Base-by-base conservation (phyloP, 805 yeast species). In the Lipomyces mesembrius region DNA sequence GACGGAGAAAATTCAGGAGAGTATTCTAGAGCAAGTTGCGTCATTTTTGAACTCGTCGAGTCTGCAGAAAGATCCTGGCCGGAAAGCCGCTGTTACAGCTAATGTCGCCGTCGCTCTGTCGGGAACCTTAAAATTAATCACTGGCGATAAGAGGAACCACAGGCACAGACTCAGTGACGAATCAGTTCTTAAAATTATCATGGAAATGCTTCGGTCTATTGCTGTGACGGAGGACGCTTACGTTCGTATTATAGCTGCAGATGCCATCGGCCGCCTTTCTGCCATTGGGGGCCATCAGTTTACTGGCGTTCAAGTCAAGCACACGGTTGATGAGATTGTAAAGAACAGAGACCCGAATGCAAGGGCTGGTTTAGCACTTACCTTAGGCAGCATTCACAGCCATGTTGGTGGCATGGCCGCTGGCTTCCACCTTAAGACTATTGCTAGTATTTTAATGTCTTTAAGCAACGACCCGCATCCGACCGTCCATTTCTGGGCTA, bases 381-480 rank as follows among this genome's bases (percentile, higher is more conserved):
- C 86, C 0, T 73, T 89, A 37, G 83, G 87, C 8, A 76, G 83
- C 2, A 79, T 85, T 32, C 81, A 81, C 62, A 79, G 80, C 59
- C 80, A 78, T 65, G 81, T 75, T 39, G 75, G 78, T 2, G 77
- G 78, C 14, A 73, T 76, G 71, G 73, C 73, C 61, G 77, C 83
- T 0, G 76, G 78, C 14, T 74, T 80, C 0, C 80, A 81, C 39
- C 79, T 84, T 63, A 75, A 78, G 59, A 74, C 84, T 3, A 83
- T 88, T 2, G 80, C 83, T 64, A 87, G 86, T 46, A 86, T 91
- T 3, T 74, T 87, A 2, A 76, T 83, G 51, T 87, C 90, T 17
- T 80, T 94, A 35, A 76, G 88, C 3, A 79, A 79, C 25, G 98
- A 94, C 76, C 93, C 97, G 0, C 94, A 93, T 75, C 97, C 97